A percentile compares a stretch with the other conserved stretches of the same genome.
phyloP scores from a whole-genome alignment of 495 filamentous ascomycete species.

The Neurospora pannonica region DNA sequence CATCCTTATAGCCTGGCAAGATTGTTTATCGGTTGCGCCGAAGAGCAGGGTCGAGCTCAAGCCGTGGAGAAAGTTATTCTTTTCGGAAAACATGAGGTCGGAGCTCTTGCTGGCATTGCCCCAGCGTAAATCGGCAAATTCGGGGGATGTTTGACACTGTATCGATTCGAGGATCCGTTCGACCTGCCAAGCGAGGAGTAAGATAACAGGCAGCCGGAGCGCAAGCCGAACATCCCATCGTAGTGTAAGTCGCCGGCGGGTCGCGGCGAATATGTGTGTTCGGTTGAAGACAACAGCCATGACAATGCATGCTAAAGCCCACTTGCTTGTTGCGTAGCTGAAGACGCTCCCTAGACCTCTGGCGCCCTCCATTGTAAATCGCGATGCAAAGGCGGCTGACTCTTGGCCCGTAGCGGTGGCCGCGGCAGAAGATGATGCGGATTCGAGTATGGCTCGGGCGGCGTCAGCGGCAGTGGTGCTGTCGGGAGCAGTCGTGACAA shows the following conservation, averaged over 20 bases:
- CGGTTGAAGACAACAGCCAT: conserved; percentile 85
- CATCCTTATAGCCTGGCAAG: conserved; percentile 69
- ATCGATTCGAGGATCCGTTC: conserved; percentile 68
- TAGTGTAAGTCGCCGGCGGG: conserved; percentile 63
- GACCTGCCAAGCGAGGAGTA: conserved; percentile 62
- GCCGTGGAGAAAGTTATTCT: conserved; percentile 58
- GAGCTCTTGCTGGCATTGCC: conserved; percentile 56
- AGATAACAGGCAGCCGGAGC: conserved; percentile 66
- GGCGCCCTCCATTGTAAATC: conserved; percentile 42
- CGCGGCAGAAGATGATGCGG: conserved; percentile 15
- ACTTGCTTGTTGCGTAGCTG: conserved; percentile 84
- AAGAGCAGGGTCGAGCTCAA: conserved; percentile 60
- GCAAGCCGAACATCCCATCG: conserved; percentile 61
- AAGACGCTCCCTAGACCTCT: conserved; percentile 74
- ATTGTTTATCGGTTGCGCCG: conserved; percentile 55
- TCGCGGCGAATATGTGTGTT: conserved; percentile 86
- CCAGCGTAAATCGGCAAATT: conserved; percentile 64
- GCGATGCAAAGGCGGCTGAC: conserved; percentile 30
- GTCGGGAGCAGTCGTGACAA: conserved; percentile 7
- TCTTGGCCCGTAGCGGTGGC: conserved; percentile 26
- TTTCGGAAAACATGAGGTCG: conserved; percentile 62
- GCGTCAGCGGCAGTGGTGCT: conserved; percentile 17
- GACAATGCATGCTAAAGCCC: conserved; percentile 79
- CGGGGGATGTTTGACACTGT: conserved; percentile 81
- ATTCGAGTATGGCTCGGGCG: conserved; percentile 13